Conservation (phyloP, 495 filamentous ascomycete species). For the Aspergillus funiculosus region DNA sequence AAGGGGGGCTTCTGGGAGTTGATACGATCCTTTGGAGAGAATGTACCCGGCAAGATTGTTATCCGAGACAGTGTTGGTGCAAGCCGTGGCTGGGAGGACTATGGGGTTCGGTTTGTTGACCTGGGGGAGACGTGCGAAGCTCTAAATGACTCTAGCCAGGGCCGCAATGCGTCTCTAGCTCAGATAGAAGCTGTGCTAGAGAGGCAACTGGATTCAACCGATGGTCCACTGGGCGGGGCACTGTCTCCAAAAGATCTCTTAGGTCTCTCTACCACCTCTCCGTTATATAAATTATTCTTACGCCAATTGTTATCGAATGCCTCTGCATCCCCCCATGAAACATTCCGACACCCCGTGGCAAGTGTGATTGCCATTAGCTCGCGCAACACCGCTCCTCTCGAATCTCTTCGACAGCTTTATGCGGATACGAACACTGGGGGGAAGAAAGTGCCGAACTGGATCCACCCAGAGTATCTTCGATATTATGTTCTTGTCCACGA, state of each 20-base stretch:
- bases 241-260: slow-evolving; percentile 31
- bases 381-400: slow-evolving; percentile 70
- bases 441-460: slow-evolving; percentile 66
- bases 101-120: slow-evolving; percentile 74
- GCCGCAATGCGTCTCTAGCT: slow-evolving; percentile 30
- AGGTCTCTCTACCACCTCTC: slow-evolving; percentile 40
- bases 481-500: slow-evolving; percentile 98
- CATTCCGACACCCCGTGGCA: slow-evolving; percentile 92
- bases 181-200: slow-evolving; percentile 59
- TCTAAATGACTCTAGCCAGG: slow-evolving; percentile 20
- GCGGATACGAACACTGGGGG: slow-evolving; percentile 64
- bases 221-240: slow-evolving; percentile 30
- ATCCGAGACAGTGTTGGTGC: slow-evolving; percentile 83
- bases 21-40: slow-evolving; percentile 87
- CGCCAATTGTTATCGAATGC: slow-evolving; percentile 75
- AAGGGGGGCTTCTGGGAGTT: slow-evolving; percentile 73
- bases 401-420: slow-evolving; percentile 78
- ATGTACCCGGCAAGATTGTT: slow-evolving; percentile 77
- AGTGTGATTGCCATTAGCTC: slow-evolving; percentile 94
- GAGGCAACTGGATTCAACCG: slow-evolving; percentile 35
- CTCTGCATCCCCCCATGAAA: slow-evolving; percentile 75
- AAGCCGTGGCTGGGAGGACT: slow-evolving; percentile 81
- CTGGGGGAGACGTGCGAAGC: slow-evolving; percentile 28
- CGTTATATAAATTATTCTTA: slow-evolving; percentile 76
- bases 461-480: slow-evolving; percentile 80